Conservation (phyloP, 2,329 filamentous ascomycete species). For the Mycosphaerella arachidis region DNA sequence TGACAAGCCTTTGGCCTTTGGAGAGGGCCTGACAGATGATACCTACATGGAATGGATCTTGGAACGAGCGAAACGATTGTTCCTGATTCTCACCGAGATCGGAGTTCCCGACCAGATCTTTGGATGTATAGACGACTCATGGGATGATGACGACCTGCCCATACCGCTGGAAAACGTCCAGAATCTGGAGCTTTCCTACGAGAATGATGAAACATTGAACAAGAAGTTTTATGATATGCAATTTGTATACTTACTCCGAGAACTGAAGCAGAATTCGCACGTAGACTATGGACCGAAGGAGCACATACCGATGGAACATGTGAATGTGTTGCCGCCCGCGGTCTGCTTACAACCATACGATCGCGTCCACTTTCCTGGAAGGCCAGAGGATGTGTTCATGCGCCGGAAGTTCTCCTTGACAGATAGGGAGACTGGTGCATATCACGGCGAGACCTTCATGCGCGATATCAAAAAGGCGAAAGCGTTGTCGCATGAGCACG, state of each 20-base stretch:
- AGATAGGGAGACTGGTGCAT: conserved; percentile 26
- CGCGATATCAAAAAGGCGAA: conserved; percentile 57
- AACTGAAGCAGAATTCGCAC: conserved; percentile 58
- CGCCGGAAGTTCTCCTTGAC: conserved; percentile 31
- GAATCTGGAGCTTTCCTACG: conserved; percentile 56
- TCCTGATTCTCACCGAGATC: conserved; percentile 66
- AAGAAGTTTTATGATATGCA: conserved; percentile 66
- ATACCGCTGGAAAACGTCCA: conserved; percentile 62
- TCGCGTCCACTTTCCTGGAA: conserved; percentile 62
- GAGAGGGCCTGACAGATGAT: conserved; percentile 63
- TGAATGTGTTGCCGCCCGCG: conserved; percentile 54
- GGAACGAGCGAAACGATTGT: conserved; percentile 63
- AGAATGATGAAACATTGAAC: conserved; percentile 60
- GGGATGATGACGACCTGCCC: conserved; percentile 72
- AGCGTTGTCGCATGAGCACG: conserved; percentile 60
- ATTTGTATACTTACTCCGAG: conserved; percentile 64
- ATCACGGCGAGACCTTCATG: conserved; percentile 49
- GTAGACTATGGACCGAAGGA: conserved; percentile 63
- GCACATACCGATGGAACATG: conserved; percentile 63
- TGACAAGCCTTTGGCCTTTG: conserved; percentile 61
- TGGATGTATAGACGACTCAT: conserved; percentile 67
- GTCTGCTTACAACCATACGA: conserved; percentile 46
- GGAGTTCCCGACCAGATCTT: conserved; percentile 71
- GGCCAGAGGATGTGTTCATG: conserved; percentile 50
- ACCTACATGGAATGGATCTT: conserved; percentile 78